These are phyloP conservation scores for Uromyces viciae-fabae DNA, from an alignment of 1,284 basidiomycete species.

Conservation along the genomic window DNA sequence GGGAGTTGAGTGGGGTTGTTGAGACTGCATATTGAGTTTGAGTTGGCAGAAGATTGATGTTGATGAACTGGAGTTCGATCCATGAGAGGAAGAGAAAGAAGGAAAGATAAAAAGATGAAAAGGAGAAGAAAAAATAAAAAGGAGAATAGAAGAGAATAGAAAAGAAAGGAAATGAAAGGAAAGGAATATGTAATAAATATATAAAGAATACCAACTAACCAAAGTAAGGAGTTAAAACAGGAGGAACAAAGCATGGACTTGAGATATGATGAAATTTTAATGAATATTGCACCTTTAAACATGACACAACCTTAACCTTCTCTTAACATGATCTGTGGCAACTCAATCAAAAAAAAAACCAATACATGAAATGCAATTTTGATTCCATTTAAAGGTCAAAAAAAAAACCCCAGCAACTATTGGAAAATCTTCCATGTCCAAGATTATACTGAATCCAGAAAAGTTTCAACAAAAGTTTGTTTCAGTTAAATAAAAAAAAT, in stretches of 20 bases:
- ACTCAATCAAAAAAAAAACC: no score
- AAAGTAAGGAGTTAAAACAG: no score
- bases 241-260: no score
- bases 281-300: no score
- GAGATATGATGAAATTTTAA: no score
- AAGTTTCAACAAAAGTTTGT: no score
- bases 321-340: no score
- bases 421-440: no score
- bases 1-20: background rate
- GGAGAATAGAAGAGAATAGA: background rate
- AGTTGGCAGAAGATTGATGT: background rate
- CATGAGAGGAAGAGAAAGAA: background rate
- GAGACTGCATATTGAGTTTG: slow-evolving; percentile 14
- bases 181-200: background rate
- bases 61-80: background rate
- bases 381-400: background rate
- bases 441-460: no score
- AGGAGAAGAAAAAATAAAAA: background rate
- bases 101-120: background rate
- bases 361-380: background rate
- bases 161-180: background rate
- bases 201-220: background rate
- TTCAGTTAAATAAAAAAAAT: no score
- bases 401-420: no score
- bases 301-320: no score